Conservation (phyloP, 2,329 filamentous ascomycete genomes). For the Stromatinia cepivora region DNA sequence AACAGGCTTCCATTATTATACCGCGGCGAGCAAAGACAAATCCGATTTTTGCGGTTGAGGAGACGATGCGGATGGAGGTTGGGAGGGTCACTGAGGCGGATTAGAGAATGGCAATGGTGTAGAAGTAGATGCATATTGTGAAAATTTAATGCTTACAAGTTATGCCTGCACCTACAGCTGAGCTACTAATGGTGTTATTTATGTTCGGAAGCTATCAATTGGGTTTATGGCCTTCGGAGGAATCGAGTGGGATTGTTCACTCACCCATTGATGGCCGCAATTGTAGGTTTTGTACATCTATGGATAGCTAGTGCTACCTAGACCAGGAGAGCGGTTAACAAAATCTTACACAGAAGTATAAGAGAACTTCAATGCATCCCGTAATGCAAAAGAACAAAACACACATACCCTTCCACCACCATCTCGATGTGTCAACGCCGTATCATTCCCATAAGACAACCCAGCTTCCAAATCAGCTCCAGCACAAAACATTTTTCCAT, state of each 20-base stretch:
- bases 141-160: background rate
- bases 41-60: constrained; percentile 63
- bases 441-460: constrained; percentile 30
- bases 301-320: constrained; percentile 56
- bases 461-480: constrained; percentile 44
- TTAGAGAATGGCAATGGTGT: background rate
- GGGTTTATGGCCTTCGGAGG: background rate
- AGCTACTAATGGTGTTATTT: background rate
- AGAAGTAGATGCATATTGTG: background rate
- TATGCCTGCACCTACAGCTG: constrained; percentile 15
- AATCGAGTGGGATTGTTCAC: background rate
- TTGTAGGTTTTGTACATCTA: constrained; percentile 57
- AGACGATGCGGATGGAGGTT: constrained; percentile 54
- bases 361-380: background rate
- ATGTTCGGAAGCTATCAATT: background rate
- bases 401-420: constrained; percentile 47
- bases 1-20: constrained; percentile 70
- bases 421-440: constrained; percentile 44
- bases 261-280: constrained; percentile 57
- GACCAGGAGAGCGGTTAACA: background rate
- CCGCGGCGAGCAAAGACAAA: constrained; percentile 73
- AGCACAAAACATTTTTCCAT: constrained; percentile 56
- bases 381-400: background rate
- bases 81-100: constrained; percentile 55
- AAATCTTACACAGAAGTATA: background rate